Base-by-base conservation (phyloP, 2,329 filamentous ascomycete genomes). In the Metarhizium brunneum region DNA sequence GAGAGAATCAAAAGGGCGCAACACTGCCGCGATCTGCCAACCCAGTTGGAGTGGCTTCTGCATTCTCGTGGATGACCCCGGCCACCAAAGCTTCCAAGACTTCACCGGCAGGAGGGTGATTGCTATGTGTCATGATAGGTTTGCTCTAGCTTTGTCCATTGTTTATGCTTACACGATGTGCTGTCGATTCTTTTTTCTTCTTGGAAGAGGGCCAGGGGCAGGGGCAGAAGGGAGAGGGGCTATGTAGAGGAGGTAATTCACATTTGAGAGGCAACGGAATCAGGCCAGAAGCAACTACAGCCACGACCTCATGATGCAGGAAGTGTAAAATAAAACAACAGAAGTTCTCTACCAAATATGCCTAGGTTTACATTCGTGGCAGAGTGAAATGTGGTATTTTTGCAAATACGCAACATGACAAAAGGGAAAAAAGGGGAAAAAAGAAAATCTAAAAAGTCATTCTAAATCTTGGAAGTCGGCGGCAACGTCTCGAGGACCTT, bases 21-120 rank as follows among this genome's bases (percentile, higher is more conserved):
- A 64, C 71, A 18, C 66, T 75, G n/a, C 74, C 82, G 16, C 80
- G 84, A 56, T 79, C 83, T 6, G 77, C 83, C 36, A 97, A 97
- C 66, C 92, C 94, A 0, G 82, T 96, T 18, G 92, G 92, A 8
- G 89, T 89, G n/a, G 92, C 88, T 14, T 94, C 90, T 57, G 92
- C 92, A 2, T 97, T 97, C 73, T 86, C 88, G 13, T 97, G 92
- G 92, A 86, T 96, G 76, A 92, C 88, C 50, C 72, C 78, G 45
- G 61, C 69, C 18, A 67, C 66, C 52, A 71, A 76, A 49, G 49
- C 66, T 43, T 50, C 65, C 38, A 71, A 69, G 61, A 56, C 73
- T 2, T 65, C 73, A 10, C 62, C 71, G 5, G 59, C 68, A 29
- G 68, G 68, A 14, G 61, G 54, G 30, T 56, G 38, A 36, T 45